These are phyloP conservation scores for Polyporus tsugae DNA, from an alignment of 1,284 basidiomycete species.

Conservation along the genomic window DNA sequence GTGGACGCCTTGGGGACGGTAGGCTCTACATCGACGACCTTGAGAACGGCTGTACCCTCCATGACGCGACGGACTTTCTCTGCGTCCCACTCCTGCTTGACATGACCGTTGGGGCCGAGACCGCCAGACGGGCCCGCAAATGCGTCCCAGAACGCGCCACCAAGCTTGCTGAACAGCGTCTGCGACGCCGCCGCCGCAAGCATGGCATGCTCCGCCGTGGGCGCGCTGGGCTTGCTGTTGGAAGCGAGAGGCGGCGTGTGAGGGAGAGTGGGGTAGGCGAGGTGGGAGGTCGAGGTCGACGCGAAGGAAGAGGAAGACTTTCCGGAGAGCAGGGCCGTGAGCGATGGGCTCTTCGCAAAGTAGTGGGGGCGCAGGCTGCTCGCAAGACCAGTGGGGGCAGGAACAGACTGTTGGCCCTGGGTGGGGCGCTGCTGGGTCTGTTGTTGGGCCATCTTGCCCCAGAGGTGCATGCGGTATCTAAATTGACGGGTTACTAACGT, in stretches of 20 bases:
- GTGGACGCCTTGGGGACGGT: constrained; percentile 8
- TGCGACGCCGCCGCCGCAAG: constrained; percentile 75
- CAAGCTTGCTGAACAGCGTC: constrained; percentile 71
- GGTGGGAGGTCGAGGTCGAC: constrained; percentile 20
- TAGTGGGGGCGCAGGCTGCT: constrained; percentile 62
- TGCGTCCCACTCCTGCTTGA: constrained; percentile 60
- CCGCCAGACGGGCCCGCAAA: constrained; percentile 58
- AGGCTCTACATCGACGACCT: constrained; percentile 74
- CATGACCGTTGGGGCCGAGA: constrained; percentile 35
- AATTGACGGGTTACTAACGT: constrained; percentile 8
- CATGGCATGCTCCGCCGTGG: constrained; percentile 55
- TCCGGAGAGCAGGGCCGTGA: constrained; percentile 58
- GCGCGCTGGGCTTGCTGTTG: constrained; percentile 32
- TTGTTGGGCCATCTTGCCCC: constrained; percentile 78
- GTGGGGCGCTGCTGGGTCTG: constrained; percentile 35
- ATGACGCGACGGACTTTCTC: constrained; percentile 81
- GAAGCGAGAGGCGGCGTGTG: constrained; percentile 37
- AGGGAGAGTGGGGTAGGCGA: constrained; percentile 45
- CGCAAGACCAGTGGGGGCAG: constrained; percentile 56
- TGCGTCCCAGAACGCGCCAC: constrained; percentile 82
- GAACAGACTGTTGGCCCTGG: constrained; percentile 40
- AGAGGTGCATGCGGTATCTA: constrained; percentile 85
- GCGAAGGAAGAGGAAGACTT: constrained; percentile 43
- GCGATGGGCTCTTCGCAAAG: constrained; percentile 49
- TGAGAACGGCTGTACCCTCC: constrained; percentile 78